Evolutionary conservation across 345 rosid genomes (phyloP), one percentile per base, ranked within the genome.

Genomic region (Trapa incisa): DNA sequence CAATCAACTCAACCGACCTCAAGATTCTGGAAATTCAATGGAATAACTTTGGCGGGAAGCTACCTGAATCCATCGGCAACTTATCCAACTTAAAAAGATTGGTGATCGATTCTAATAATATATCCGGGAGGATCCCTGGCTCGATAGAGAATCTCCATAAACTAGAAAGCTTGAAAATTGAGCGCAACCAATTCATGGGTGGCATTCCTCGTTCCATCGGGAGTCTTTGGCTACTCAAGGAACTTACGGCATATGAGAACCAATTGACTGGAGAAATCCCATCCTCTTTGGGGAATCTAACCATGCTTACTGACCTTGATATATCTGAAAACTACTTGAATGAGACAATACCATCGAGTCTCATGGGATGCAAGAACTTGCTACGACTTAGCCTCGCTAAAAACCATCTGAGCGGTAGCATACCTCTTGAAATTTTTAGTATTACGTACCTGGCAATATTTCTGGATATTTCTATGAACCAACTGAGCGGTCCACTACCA

Each of bases 401-500:
- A 0, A 75, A 75, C 38, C 16, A 2, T 56, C 65, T 75, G 9
- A 70, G 38, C 13, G 74, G 77, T 29, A 38, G 33, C 0, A 70
- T 67, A 70, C 77, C 77, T 2, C 3, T 11, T 11, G 67, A 75
- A 61, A 2, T 56, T 64, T 54, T 75, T 10, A 53, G 11, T 5
- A 41, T 75, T 22, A 57, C 65, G 0, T 61, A 57, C 52, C 63
- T 75, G 42, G 56, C 74, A 1, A 33, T 45, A 7, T 0, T 0
- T 42, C 56, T 75, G 4, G 10, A 67, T 36, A 15, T 75, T 4
- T 50, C 77, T 1, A 17, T 14, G 8, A 75, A 75, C 38, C 43
- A 67, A 32, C 63, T 75, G 53, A 39, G 54, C 0, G 74, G 77
- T 41, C 29, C 71, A 5, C 54, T 75, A 8, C 77, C 77, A 3